Evolutionary conservation across 805 yeast species (phyloP).

Genomic region (Debaryomyces prosopidis): DNA sequence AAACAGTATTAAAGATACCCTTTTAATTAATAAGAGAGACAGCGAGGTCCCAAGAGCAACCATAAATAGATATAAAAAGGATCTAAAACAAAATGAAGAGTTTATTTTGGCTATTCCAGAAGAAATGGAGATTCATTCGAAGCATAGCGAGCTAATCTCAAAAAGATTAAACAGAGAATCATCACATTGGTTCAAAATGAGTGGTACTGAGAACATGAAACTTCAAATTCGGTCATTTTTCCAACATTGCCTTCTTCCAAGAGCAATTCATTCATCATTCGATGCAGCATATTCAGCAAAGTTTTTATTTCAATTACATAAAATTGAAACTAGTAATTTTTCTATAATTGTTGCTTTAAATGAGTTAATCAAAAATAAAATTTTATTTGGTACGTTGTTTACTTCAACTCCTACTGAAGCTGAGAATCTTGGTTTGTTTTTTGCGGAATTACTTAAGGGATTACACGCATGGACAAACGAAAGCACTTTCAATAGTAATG

Average conservation of each 20-base stretch:
- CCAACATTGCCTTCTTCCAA: slow-evolving; percentile 70
- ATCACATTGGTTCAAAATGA: slow-evolving; percentile 39
- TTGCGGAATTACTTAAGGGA: slow-evolving; percentile 50
- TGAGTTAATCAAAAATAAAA: slow-evolving; percentile 46
- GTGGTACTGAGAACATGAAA: slow-evolving; percentile 8
- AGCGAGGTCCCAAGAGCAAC: slow-evolving; percentile 19
- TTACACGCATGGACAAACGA: slow-evolving; percentile 47
- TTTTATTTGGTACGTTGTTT: slow-evolving; percentile 59
- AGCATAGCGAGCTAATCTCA: slow-evolving; percentile 33
- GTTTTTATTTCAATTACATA: slow-evolving; percentile 56
- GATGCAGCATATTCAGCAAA: slow-evolving; percentile 74
- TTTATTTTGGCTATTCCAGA: slow-evolving; percentile 27
- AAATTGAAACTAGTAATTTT: slow-evolving; percentile 32
- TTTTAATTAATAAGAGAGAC: slow-evolving; percentile 27
- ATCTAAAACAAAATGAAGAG: slow-evolving; percentile 20
- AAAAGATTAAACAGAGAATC: slow-evolving; percentile 28
- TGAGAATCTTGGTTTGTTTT: slow-evolving; percentile 78
- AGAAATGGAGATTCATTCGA: slow-evolving; percentile 48
- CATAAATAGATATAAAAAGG: slow-evolving; percentile 25
- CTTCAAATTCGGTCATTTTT: slow-evolving; percentile 37
- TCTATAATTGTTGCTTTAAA: slow-evolving; percentile 42
- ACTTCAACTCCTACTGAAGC: slow-evolving; percentile 77
- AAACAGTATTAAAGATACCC: slow-evolving; percentile 34
- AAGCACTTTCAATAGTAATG: slow-evolving; percentile 22
- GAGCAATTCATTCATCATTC: slow-evolving; percentile 74